Conservation (phyloP, 352 stramenopile species). For the Pelagophyceae sp. region DNA sequence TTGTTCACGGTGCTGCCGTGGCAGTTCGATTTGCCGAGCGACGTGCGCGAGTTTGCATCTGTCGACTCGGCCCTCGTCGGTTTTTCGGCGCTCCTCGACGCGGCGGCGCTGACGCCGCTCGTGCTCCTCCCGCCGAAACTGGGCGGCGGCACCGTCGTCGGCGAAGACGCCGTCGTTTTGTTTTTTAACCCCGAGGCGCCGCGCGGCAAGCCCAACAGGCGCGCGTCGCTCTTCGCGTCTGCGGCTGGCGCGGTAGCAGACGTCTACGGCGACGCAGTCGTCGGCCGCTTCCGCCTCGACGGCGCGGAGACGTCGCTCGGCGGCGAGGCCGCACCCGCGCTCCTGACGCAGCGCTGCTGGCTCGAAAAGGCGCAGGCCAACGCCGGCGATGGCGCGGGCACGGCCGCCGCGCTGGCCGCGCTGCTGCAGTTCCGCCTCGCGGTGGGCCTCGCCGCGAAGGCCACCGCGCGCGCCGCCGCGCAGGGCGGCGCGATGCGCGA, state of each 20-base stretch:
- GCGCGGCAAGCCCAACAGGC: neutral
- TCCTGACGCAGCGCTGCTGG: neutral
- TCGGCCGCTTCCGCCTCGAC: neutral
- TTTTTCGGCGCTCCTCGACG: neutral
- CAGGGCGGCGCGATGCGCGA: too few relatives aligned
- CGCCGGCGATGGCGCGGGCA: too few relatives aligned
- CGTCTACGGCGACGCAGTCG: neutral
- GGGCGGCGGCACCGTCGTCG: neutral
- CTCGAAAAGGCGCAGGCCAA: neutral
- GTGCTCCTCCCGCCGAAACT: neutral
- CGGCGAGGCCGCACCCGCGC: neutral
- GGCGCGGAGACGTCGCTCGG: neutral
- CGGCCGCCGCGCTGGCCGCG: too few relatives aligned
- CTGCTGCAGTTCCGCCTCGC: too few relatives aligned
- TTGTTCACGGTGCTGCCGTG: too few relatives aligned
- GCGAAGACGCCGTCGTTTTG: slow-evolving; percentile 1
- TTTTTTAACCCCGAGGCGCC: too few relatives aligned
- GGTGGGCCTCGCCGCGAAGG: too few relatives aligned
- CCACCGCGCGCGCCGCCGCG: too few relatives aligned
- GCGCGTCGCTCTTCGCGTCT: neutral
- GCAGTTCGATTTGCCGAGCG: too few relatives aligned
- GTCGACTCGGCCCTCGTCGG: neutral
- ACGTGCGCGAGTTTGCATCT: too few relatives aligned
- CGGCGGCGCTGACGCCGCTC: neutral
- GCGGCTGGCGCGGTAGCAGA: neutral